Evolutionary conservation across 2,329 filamentous ascomycete species (phyloP).

Genomic region (Akanthomyces uredinophilus): DNA sequence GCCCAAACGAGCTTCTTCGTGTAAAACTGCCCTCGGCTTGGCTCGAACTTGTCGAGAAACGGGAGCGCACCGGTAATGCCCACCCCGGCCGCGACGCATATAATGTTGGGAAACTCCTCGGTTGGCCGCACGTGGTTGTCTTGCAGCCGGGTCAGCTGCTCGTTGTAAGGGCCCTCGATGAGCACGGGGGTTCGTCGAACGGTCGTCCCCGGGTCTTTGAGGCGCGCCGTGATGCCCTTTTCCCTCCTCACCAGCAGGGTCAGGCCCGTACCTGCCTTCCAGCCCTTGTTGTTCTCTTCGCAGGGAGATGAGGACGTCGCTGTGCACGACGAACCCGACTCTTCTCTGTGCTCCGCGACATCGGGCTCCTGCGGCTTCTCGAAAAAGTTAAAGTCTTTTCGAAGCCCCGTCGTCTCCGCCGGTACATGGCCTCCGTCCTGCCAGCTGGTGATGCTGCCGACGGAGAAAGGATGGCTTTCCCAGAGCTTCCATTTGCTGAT

Average conservation of each 20-base stretch:
- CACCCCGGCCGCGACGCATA: slow-evolving; percentile 27
- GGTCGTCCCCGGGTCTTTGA: not conserved
- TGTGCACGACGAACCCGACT: not conserved
- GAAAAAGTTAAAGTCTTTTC: not conserved
- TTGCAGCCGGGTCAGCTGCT: slow-evolving; percentile 9
- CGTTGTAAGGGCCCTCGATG: too few relatives aligned
- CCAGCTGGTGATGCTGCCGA: slow-evolving; percentile 17
- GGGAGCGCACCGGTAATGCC: slow-evolving; percentile 27
- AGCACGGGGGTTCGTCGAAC: too few relatives aligned
- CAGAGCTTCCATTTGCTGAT: slow-evolving; percentile 25
- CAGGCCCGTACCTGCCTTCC: slow-evolving; percentile 18
- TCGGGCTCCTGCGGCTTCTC: not conserved
- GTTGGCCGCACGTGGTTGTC: slow-evolving; percentile 12
- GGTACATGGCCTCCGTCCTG: not conserved
- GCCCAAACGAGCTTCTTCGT: slow-evolving; percentile 21
- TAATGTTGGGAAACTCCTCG: slow-evolving; percentile 20
- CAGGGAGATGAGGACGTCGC: not conserved
- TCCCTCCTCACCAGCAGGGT: slow-evolving; percentile 24
- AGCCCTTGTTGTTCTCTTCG: not conserved
- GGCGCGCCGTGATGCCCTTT: slow-evolving; percentile 22
- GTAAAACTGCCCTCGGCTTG: not conserved
- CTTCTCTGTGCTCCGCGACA: not conserved
- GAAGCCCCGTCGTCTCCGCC: not conserved
- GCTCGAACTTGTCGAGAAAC: slow-evolving; percentile 12
- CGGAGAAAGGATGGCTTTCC: slow-evolving; percentile 30